Percentiles rank a stretch among this genome's conserved stretches.
Evolutionary conservation across 1,284 basidiomycete genomes (phyloP).

Genomic region (Cutaneotrichosporon spelunceum): DNA sequence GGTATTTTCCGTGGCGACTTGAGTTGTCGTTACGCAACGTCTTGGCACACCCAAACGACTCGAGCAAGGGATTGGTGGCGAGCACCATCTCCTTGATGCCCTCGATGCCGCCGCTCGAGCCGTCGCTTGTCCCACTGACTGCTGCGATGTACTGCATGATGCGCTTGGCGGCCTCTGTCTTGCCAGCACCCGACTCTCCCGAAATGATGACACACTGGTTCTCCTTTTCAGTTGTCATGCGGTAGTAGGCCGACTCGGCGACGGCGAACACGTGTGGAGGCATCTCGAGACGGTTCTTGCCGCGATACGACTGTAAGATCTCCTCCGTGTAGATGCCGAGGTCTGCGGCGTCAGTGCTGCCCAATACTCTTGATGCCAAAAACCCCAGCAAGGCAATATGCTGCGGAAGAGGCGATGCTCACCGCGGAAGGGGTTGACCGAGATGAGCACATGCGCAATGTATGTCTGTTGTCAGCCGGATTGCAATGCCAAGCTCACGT

Average conservation of each 20-base stretch:
- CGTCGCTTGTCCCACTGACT: constrained; percentile 73
- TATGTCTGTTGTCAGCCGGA: constrained; percentile 62
- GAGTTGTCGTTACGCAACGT: constrained; percentile 98
- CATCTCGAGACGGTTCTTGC: constrained; percentile 97
- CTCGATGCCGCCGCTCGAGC: constrained; percentile 63
- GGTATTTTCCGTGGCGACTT: constrained; percentile 97
- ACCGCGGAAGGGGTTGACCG: constrained; percentile 97
- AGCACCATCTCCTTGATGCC: constrained; percentile 99
- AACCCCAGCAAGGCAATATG: not conserved
- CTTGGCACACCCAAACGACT: constrained; percentile 99
- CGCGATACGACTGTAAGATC: constrained; percentile 78
- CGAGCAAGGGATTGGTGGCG: constrained; percentile 94
- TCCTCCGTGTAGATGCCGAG: constrained; percentile 96
- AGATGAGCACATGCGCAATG: constrained; percentile 95
- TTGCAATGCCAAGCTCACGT: constrained; percentile 54
- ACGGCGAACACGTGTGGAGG: constrained; percentile 97
- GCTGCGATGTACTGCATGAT: constrained; percentile 99
- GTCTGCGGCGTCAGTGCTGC: constrained; percentile 56
- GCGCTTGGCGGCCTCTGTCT: constrained; percentile 94
- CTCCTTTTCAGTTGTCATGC: constrained; percentile 99
- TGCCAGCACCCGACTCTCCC: constrained; percentile 95
- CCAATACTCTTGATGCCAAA: not conserved
- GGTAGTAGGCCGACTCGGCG: constrained; percentile 96
- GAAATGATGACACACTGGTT: constrained; percentile 99
- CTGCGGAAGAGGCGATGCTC: constrained; percentile 29